Evolutionary conservation across 2,329 filamentous ascomycete species (phyloP).

Genomic region (Colletotrichum falcatum): DNA sequence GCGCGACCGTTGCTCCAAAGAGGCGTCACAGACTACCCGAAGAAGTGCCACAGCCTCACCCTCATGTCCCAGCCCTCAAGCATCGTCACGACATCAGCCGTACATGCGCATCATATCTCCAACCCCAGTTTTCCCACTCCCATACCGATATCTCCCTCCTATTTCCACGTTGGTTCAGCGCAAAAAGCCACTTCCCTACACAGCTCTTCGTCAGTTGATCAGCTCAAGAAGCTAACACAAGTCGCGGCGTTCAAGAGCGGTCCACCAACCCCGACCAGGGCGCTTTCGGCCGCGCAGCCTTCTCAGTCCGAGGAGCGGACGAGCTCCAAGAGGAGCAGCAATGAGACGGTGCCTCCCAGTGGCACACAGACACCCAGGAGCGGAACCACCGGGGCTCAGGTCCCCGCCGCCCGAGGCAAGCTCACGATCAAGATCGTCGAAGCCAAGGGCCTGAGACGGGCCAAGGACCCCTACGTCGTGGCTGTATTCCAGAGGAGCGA

Average conservation of each 20-base stretch:
- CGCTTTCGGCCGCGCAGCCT: conserved; percentile 75
- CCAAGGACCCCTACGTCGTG: conserved; percentile 92
- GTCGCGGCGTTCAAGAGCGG: conserved; percentile 87
- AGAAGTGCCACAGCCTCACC: conserved; percentile 58
- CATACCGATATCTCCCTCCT: conserved; percentile 66
- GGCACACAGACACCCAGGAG: conserved; percentile 65
- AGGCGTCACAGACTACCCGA: conserved; percentile 58
- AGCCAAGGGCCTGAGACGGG: conserved; percentile 83
- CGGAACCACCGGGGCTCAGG: conserved; percentile 66
- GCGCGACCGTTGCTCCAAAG: conserved; percentile 54
- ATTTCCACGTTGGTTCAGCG: conserved; percentile 52
- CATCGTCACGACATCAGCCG: conserved; percentile 71
- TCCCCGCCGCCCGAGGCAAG: conserved; percentile 84
- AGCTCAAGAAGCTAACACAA: conserved; percentile 90
- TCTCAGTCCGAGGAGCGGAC: conserved; percentile 60
- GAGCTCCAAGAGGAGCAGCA: conserved; percentile 50
- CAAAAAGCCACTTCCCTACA: conserved; percentile 54
- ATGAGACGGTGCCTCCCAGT: conserved; percentile 59
- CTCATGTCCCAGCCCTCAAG: conserved; percentile 71
- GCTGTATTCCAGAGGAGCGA: conserved; percentile 98
- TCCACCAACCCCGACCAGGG: conserved; percentile 88
- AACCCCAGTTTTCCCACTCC: conserved; percentile 68
- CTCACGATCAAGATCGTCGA: conserved; percentile 90
- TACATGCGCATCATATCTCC: conserved; percentile 76
- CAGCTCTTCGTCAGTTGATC: conserved; percentile 73